Evolutionary conservation across 2,329 filamentous ascomycete genomes (phyloP).

Genomic region (Talaromyces piceae): DNA sequence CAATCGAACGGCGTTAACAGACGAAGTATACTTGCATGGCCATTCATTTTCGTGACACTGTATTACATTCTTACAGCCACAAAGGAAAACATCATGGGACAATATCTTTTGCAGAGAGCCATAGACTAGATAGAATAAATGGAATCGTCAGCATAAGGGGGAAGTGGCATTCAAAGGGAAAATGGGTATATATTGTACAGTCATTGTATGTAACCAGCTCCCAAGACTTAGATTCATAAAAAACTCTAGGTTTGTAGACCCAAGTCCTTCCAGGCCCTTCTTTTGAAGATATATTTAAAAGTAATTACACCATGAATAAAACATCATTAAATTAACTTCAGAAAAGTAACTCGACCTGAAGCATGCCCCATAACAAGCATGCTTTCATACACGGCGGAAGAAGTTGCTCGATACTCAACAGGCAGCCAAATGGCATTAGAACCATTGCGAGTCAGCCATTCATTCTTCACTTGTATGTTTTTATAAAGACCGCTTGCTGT

Average conservation of each 20-base stretch:
- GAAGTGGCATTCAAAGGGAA: no score
- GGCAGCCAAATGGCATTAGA: slow-evolving; percentile 6
- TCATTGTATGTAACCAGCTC: no score
- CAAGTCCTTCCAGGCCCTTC: neutral
- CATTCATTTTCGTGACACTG: no score
- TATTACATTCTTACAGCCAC: no score
- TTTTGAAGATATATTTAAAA: neutral
- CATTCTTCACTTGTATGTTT: slow-evolving; percentile 5
- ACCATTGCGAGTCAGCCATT: slow-evolving; percentile 4
- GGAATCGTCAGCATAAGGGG: no score
- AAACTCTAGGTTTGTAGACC: neutral
- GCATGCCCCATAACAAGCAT: slow-evolving; percentile 8
- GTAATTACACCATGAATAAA: neutral
- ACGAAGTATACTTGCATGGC: no score
- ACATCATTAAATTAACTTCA: slow-evolving; percentile 1
- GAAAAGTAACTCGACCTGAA: slow-evolving; percentile 7
- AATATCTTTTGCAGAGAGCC: no score
- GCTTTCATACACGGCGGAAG: neutral
- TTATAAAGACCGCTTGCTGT: neutral
- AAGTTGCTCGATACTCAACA: slow-evolving; percentile 6
- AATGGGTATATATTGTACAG: no score
- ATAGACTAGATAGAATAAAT: no score
- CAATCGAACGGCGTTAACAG: neutral
- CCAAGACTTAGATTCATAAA: no score
- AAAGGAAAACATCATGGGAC: no score